Percentiles rank a stretch among this genome's conserved stretches.
phyloP scores from a whole-genome alignment of 805 yeast genomes.

The Wickerhamiella qilinensis region DNA sequence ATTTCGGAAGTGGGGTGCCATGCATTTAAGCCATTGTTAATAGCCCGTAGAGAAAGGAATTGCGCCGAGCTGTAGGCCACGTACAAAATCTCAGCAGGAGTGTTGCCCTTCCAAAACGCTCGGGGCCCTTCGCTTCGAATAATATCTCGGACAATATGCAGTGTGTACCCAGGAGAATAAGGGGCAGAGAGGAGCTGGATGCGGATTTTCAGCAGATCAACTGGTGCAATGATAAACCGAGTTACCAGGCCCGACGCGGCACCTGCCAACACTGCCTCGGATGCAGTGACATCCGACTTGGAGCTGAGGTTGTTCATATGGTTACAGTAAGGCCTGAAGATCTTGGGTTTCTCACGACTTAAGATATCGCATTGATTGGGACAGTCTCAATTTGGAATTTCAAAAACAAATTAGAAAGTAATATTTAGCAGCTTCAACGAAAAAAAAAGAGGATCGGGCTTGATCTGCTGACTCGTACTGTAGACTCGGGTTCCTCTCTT shows the following conservation, averaged over 20 bases:
- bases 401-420: no score
- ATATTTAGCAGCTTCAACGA: no score
- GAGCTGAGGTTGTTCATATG: constrained; percentile 12
- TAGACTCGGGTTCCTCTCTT: no score
- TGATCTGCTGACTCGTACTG: no score
- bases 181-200: constrained; percentile 38
- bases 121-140: constrained; percentile 46
- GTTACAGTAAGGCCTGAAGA: no score
- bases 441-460: no score
- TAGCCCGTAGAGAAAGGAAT: constrained; percentile 51
- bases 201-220: constrained; percentile 64
- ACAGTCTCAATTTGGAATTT: no score
- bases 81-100: constrained; percentile 81
- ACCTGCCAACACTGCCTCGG: constrained; percentile 50
- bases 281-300: constrained; percentile 36
- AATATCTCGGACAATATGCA: constrained; percentile 27
- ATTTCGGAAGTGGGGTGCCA: constrained; percentile 14
- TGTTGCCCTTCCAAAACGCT: constrained; percentile 92
- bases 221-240: constrained; percentile 54
- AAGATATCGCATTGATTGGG: no score
- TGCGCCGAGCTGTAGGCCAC: constrained; percentile 73
- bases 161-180: constrained; percentile 9
- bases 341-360: no score
- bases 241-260: constrained; percentile 50
- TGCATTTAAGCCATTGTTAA: constrained; percentile 30